phyloP scores from a whole-genome alignment of 176 grass and related monocot species.

The Ensete ventricosum region DNA sequence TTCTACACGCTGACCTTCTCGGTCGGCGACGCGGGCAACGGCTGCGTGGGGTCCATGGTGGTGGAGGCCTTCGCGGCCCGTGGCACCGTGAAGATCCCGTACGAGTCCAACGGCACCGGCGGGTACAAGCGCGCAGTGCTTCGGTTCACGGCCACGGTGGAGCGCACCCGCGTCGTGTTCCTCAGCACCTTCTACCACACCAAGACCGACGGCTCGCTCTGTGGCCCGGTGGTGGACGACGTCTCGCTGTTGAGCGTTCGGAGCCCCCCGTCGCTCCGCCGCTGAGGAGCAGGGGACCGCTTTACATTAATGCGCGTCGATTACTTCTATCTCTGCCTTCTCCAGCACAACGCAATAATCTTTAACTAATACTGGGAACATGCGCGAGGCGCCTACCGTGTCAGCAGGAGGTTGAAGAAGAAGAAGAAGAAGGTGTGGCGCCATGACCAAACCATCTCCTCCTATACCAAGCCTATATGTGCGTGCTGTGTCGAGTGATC shows the following conservation, averaged over 20 bases:
- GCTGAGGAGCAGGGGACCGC: background rate
- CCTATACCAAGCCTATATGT: too few relatives aligned
- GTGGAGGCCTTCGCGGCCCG: slow-evolving; percentile 62
- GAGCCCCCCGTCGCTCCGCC: background rate
- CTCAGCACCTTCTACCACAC: slow-evolving; percentile 77
- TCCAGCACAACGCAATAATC: too few relatives aligned
- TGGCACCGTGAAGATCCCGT: slow-evolving; percentile 45
- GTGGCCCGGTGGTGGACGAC: slow-evolving; percentile 67
- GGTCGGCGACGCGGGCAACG: slow-evolving; percentile 53
- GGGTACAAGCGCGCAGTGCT: slow-evolving; percentile 68
- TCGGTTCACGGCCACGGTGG: slow-evolving; percentile 38
- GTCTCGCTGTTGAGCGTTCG: slow-evolving; percentile 40
- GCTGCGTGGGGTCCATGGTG: slow-evolving; percentile 46
- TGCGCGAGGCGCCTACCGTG: too few relatives aligned
- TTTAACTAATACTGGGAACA: too few relatives aligned
- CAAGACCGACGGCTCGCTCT: slow-evolving; percentile 76
- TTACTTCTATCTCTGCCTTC: too few relatives aligned
- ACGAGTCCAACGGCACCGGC: slow-evolving; percentile 51
- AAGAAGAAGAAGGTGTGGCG: too few relatives aligned
- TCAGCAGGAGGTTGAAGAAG: too few relatives aligned
- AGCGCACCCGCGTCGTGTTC: slow-evolving; percentile 61
- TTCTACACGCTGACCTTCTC: slow-evolving; percentile 57
- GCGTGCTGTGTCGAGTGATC: too few relatives aligned
- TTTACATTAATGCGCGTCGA: too few relatives aligned
- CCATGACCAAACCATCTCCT: too few relatives aligned